Evolutionary conservation across 257 asterid genomes (phyloP).

Genomic region (Prunella vulgaris): DNA sequence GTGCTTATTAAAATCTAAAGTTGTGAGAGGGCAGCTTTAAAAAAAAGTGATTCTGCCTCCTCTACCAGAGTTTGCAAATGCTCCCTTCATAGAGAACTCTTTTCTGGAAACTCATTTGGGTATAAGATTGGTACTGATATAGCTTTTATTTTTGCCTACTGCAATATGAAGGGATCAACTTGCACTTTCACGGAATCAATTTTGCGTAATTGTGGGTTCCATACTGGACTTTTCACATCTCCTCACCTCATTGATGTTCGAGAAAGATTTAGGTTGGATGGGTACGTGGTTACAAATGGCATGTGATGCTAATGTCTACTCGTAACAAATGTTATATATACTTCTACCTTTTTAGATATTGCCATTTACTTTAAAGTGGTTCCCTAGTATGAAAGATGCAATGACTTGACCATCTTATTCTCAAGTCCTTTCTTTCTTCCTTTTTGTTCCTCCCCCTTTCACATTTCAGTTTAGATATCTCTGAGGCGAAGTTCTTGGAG

Average conservation of each 20-base stretch:
- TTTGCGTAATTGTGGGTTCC: constrained; percentile 84
- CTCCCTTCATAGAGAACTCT: background rate
- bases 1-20: background rate
- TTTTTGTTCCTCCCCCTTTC: constrained; percentile 4
- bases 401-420: constrained; percentile 8
- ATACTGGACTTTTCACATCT: constrained; percentile 92
- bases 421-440: background rate
- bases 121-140: constrained; percentile 14
- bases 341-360: background rate
- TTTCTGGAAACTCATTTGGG: background rate
- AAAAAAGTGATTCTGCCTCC: background rate
- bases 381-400: constrained; percentile 1
- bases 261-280: constrained; percentile 86
- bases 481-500: constrained; percentile 80
- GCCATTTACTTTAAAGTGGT: constrained; percentile 4
- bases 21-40: background rate
- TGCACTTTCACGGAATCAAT: constrained; percentile 85
- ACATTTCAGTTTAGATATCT: constrained; percentile 56
- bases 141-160: constrained; percentile 18
- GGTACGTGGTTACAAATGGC: constrained; percentile 46
- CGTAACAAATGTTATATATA: constrained; percentile 4
- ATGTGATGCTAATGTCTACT: background rate
- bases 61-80: background rate
- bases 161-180: constrained; percentile 82
- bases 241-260: constrained; percentile 98